Conservation (phyloP, 2,329 filamentous ascomycete genomes). For the Colletotrichum tabaci region DNA sequence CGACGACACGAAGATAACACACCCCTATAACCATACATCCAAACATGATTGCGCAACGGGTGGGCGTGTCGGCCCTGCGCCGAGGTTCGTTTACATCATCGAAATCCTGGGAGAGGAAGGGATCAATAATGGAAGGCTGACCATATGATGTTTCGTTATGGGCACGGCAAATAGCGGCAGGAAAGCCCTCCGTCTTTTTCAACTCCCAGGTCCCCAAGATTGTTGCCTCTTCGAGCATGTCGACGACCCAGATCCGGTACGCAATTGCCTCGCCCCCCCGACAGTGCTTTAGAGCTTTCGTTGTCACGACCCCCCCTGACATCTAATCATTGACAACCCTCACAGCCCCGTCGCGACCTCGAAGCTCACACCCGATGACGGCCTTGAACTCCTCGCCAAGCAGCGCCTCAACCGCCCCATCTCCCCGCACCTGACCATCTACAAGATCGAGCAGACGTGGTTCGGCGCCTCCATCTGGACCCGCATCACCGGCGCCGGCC, state of each 20-base stretch:
- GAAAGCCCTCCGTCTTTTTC: conserved; percentile 62
- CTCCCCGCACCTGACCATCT: conserved; percentile 88
- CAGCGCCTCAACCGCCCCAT: conserved; percentile 88
- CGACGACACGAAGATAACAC: background rate
- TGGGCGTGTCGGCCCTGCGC: conserved; percentile 72
- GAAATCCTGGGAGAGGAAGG: background rate
- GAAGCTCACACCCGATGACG: conserved; percentile 68
- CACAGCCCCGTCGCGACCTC: conserved; percentile 69
- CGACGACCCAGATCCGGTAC: conserved; percentile 65
- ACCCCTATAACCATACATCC: conserved; percentile 17
- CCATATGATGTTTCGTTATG: conserved; percentile 13
- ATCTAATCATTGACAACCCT: conserved; percentile 44
- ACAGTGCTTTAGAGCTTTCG: too few species aligned
- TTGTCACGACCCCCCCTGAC: background rate
- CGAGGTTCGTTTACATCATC: conserved; percentile 62
- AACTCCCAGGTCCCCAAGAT: conserved; percentile 64
- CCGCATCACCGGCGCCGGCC: conserved; percentile 84
- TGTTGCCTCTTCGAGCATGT: conserved; percentile 58
- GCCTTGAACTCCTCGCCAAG: conserved; percentile 77
- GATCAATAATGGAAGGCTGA: conserved; percentile 28
- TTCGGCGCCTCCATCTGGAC: conserved; percentile 80
- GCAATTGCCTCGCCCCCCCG: conserved; percentile 34
- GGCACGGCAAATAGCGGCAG: conserved; percentile 53
- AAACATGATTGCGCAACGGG: conserved; percentile 70
- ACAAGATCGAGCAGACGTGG: conserved; percentile 90